Evolutionary conservation across 148 eudicot species (phyloP), one percentile per base, ranked within the genome.

Genomic region (Chenopodium suecicum): DNA sequence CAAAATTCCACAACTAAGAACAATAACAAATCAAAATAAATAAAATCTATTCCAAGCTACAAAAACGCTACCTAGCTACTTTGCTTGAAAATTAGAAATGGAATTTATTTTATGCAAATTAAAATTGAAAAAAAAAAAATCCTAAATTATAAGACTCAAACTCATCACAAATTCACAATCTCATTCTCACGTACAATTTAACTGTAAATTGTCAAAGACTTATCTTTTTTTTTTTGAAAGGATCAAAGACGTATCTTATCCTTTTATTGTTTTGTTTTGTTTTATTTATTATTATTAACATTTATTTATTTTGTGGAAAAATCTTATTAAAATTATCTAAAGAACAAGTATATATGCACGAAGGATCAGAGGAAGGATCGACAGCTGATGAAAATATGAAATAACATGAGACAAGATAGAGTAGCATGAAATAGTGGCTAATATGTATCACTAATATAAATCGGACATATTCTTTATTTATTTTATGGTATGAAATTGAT

Each of bases 331-430:
- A 41, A 70, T 70, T 29, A 48, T 74, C 64, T 74, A 5, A 64
- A 68, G 32, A 77, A 64, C 32, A 12, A 34, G 80, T 50, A 77
- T 64, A 64, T 44, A 65, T 77, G 80, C 80, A 77, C 62, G 47
- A 11, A 41, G n/a, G 63, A 74, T 52, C 54, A 77, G 62, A 54
- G 60, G 20, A 56, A 77, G 70, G 27, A 19, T 69, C n/a, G 74
- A 70, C 74, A 70, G 50, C 52, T 70, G 41, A 67, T 52, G 79
- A 62, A 37, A 23, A 34, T 70, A 67, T 52, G 79, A 62, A 37
- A 23, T 60, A 62, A 65, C 70, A 78, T 23, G 22, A 25, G 80
- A 78, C 80, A 78, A 46, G 80, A 78, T 78, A 32, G 16, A 19
- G 23, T 52, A 78, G 70, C 80, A 67, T 41, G 44, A 78, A 4